phyloP scores from a whole-genome alignment of 805 yeast species.

The Cyberlindnera euphorbiiphila region DNA sequence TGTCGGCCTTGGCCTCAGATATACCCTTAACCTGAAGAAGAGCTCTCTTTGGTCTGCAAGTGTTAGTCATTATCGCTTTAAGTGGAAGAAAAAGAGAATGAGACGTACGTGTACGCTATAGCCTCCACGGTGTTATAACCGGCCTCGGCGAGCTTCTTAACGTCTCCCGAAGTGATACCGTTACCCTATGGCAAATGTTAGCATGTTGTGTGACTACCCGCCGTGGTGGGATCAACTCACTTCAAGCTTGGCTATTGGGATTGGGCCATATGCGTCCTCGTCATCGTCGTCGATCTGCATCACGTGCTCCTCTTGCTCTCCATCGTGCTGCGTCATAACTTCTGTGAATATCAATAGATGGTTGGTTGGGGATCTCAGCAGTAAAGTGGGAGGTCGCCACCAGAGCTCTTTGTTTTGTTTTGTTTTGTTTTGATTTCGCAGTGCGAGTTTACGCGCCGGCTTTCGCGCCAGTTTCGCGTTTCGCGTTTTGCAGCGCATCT shows the following conservation, averaged over 20 bases:
- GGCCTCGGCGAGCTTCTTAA: constrained; percentile 73
- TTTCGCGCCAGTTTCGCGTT: background rate
- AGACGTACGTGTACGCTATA: constrained; percentile 71
- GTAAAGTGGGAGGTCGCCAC: too few relatives aligned
- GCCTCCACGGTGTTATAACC: constrained; percentile 90
- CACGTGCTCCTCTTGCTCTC: constrained; percentile 13
- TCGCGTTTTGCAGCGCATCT: too few relatives aligned
- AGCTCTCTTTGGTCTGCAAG: constrained; percentile 60
- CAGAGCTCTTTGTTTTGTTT: too few relatives aligned
- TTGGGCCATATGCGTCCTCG: constrained; percentile 53
- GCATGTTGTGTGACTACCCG: too few relatives aligned
- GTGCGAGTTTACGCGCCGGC: constrained; percentile 1
- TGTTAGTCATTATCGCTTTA: constrained; percentile 9
- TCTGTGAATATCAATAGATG: too few relatives aligned
- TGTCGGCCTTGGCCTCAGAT: constrained; percentile 92
- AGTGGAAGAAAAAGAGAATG: background rate
- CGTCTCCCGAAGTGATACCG: constrained; percentile 78
- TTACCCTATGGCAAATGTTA: constrained; percentile 66
- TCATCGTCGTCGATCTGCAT: constrained; percentile 40
- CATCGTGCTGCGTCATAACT: constrained; percentile 15
- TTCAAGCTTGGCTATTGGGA: constrained; percentile 47
- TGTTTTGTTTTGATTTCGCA: constrained; percentile 16
- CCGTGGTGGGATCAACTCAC: constrained; percentile 21
- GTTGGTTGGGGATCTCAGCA: too few relatives aligned
- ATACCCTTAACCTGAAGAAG: constrained; percentile 82